Evolutionary conservation across 176 grass and related monocot genomes (phyloP).

Genomic region (Sorghum bicolor): DNA sequence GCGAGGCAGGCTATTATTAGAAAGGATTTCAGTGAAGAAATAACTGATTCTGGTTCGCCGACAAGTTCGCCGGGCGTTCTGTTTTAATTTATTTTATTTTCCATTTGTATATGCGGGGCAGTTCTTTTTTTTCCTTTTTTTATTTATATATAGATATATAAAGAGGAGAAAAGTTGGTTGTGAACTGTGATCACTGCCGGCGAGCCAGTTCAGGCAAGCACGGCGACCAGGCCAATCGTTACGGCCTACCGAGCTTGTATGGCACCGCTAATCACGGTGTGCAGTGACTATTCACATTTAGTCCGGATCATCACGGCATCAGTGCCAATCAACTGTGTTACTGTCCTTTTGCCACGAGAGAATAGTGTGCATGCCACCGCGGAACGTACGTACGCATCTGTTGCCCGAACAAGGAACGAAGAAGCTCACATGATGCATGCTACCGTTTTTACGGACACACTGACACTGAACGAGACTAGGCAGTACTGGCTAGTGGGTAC

Average conservation of each 20-base stretch:
- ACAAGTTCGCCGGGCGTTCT: not conserved
- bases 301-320: not conserved
- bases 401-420: not conserved
- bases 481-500: too few relatives aligned
- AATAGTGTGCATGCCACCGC: not conserved
- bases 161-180: not conserved
- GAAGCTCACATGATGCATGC: not conserved
- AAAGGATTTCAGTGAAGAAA: not conserved
- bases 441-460: too few relatives aligned
- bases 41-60: slow-evolving; percentile 4
- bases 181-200: not conserved
- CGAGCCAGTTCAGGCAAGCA: not conserved
- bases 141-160: too few relatives aligned
- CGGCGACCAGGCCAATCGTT: not conserved
- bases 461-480: too few relatives aligned
- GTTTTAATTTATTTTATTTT: not conserved
- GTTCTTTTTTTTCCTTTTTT: too few relatives aligned
- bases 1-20: not conserved
- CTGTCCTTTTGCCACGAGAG: not conserved
- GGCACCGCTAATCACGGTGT: not conserved
- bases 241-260: not conserved
- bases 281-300: not conserved
- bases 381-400: not conserved
- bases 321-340: not conserved
- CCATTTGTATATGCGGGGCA: not conserved